Evolutionary conservation across 805 yeast species (phyloP), one percentile per base, ranked within the genome.

Genomic region (Geotrichum ghanense): DNA sequence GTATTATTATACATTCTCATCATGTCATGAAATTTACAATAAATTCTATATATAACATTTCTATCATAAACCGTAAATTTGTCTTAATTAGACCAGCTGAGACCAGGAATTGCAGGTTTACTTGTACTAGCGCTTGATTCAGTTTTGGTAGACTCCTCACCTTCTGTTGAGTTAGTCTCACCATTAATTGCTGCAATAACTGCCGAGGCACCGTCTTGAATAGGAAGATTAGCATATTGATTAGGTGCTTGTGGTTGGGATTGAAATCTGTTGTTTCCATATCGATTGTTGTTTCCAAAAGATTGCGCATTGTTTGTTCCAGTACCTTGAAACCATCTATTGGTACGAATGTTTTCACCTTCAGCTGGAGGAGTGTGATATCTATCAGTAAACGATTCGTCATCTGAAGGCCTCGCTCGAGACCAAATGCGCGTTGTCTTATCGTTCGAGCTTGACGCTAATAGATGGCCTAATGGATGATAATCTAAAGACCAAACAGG

Each of bases 381-480:
- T 14, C 86, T 83, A 61, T 86, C 95, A 53, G 79, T 77, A 67
- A 78, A 87, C 2, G 85, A 83, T 58, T 75, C 76, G 0, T 86
- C 83, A 66, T 92, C 98, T 54, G 81, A 82, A 1, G 97, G 96
- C 59, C 95, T 73, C 1, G 95, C 83, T 45, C 99, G 72, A 24
- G 89, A 79, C 99, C 99, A 92, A 65, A 94, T 85, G 47, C 97
- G 68, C 21, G 95, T 85, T 3, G 94, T 79, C 59, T 92, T 77
- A 63, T 92, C 99, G 48, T 92, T 87, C 17, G 97, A 90, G 0
- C 96, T 97, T 5, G 96, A 79, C 47, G 94, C 80, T 27, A 92
- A 68, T 44, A 90, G 68, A 64, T 92, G 97, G 2, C 99, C 99
- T 56, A 84, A 69, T 2, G 97, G 97, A 64, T 89, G 97, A 60